Evolutionary conservation across 306 rosid species (phyloP), one percentile per base, ranked within the genome.

Genomic region (Ammopiptanthus mongolicus): DNA sequence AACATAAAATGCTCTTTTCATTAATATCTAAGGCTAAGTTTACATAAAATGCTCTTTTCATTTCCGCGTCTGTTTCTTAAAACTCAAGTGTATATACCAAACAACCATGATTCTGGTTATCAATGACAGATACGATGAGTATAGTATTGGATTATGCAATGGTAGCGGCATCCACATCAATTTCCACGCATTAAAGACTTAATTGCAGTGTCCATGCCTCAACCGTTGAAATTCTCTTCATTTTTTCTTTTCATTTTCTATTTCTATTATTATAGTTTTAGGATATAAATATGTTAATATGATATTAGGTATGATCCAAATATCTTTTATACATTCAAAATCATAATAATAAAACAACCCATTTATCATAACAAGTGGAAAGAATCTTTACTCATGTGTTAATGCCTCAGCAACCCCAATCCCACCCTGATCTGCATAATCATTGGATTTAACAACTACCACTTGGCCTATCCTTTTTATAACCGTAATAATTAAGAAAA

Each of bases 21-120:
- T 71, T 78, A 17, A 70, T 51, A 78, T 61, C 13, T 25, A 73
- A 72, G 63, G 17, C 4, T 73, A 29, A 44, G 12, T 37, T 64
- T 48, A 9, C 41, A n/a, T 47, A 17, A 17, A 11, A n/a, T 23
- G 21, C 11, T 5, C 8, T 10, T 75, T 75, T 34, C 15, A 3
- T 37, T 64, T 18, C 51, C 46, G 42, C 9, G 65, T 13, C 14
- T 64, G 41, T 51, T 36, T 52, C 5, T 63, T 31, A 50, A 74
- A 47, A 3, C 33, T n/a, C 15, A 22, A 9, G 15, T 1, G 15
- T 14, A 3, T 44, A 23, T 23, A 42, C 69, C 15, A 60, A 60
- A 18, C 61, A 3, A 3, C 8, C 37, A 61, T 61, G 8, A 47
- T 46, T 29, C 1, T 5, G 17, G 22, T 4, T 60, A 46, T 72